A percentile compares a stretch with the other conserved stretches of the same genome.
Evolutionary conservation across 176 grass and related monocot genomes (phyloP).

Genomic region (Poa pratensis): DNA sequence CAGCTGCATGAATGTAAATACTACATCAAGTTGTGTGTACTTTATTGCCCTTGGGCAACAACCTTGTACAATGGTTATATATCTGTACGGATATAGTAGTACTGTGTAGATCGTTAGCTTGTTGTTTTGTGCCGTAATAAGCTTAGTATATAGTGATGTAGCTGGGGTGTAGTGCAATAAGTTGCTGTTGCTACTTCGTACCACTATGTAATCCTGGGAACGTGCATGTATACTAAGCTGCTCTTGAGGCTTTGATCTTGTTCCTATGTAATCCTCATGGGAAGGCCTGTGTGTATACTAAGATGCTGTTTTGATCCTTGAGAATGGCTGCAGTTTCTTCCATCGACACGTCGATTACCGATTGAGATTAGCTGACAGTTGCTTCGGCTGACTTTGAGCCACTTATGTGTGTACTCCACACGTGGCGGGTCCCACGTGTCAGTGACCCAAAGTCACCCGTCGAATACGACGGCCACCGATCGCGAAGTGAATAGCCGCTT

Average conservation of each 20-base stretch:
- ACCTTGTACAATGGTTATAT: constrained; percentile 26
- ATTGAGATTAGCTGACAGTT: too few species aligned
- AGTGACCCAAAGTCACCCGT: too few species aligned
- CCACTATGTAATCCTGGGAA: constrained; percentile 52
- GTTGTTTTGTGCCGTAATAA: constrained; percentile 50
- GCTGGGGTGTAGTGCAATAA: constrained; percentile 53
- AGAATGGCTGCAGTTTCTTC: not conserved
- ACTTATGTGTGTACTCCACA: too few species aligned
- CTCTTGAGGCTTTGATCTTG: not conserved
- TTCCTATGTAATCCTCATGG: not conserved
- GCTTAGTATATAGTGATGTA: constrained; percentile 17
- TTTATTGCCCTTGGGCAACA: constrained; percentile 14
- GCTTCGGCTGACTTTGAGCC: too few species aligned
- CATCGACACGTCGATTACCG: not conserved
- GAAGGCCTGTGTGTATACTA: not conserved
- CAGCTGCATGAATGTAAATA: constrained; percentile 64
- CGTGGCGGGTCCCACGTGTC: too few species aligned
- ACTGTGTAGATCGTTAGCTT: constrained; percentile 21
- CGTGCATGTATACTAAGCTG: constrained; percentile 33
- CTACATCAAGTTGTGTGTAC: constrained; percentile 32
- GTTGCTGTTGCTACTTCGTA: constrained; percentile 37
- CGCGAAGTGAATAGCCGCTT: not conserved
- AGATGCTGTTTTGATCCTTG: not conserved
- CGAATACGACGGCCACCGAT: constrained; percentile 27
- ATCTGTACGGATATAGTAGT: constrained; percentile 8